Percentiles rank a stretch among this genome's conserved stretches.
Evolutionary conservation across 805 yeast genomes (phyloP).

Genomic region (Kluyveromyces starmeri): DNA sequence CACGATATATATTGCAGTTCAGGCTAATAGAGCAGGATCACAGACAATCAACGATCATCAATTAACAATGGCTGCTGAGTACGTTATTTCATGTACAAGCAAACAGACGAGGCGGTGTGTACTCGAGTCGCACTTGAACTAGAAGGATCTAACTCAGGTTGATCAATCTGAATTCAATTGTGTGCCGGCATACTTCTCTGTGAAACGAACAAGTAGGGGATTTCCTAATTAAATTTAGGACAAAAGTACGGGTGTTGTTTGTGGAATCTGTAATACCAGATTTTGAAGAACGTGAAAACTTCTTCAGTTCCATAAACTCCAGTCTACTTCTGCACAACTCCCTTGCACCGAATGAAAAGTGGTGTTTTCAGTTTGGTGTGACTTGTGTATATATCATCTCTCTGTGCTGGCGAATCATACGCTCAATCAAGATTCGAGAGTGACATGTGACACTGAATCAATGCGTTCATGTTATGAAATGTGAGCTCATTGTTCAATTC

Average conservation of each 20-base stretch:
- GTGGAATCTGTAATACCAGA: conserved; percentile 1
- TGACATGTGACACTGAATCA: too few species aligned
- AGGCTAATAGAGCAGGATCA: too few species aligned
- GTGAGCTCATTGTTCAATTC: too few species aligned
- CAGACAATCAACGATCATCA: conserved; percentile 16
- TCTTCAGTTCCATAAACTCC: conserved; percentile 12
- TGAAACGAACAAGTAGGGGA: conserved; percentile 21
- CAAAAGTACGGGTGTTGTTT: conserved; percentile 17
- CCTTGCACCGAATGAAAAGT: conserved; percentile 34
- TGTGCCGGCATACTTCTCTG: conserved; percentile 1
- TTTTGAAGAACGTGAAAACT: conserved; percentile 6
- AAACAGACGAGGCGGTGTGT: conserved; percentile 4
- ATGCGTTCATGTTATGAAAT: too few species aligned
- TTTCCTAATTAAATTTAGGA: conserved; percentile 15
- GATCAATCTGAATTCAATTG: conserved; percentile 2
- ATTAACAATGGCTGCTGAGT: conserved; percentile 31
- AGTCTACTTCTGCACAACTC: conserved; percentile 28
- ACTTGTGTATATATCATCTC: conserved; percentile 20
- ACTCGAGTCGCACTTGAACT: conserved; percentile 5
- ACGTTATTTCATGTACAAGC: conserved; percentile 16
- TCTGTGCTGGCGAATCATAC: conserved; percentile 1
- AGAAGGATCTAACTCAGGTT: not conserved
- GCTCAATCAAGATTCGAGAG: too few species aligned
- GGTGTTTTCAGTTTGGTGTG: conserved; percentile 33
- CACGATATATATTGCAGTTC: too few species aligned